Evolutionary conservation across 2,329 filamentous ascomycete genomes (phyloP).

Genomic region (Penicillium corylophilum): DNA sequence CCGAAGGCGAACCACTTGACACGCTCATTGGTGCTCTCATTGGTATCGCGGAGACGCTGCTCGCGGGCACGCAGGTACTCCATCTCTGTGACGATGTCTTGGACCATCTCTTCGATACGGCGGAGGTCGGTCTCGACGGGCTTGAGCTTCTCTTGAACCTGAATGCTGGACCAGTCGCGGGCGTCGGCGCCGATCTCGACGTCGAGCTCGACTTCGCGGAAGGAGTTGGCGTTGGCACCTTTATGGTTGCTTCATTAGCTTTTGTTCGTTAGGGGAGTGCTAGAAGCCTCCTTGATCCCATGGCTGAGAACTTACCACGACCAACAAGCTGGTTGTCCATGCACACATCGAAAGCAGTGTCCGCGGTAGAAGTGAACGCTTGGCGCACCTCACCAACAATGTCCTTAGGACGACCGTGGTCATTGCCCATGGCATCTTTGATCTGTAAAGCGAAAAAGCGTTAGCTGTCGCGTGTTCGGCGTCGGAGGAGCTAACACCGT

Average conservation of each 20-base stretch:
- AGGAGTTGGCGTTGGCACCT: conserved; percentile 49
- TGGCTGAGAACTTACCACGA: conserved; percentile 55
- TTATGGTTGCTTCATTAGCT: conserved; percentile 3
- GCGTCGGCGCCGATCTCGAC: conserved; percentile 96
- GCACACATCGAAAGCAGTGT: conserved; percentile 94
- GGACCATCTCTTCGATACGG: conserved; percentile 85
- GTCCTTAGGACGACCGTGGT: conserved; percentile 89
- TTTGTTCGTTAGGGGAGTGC: not conserved
- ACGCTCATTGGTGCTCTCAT: conserved; percentile 98
- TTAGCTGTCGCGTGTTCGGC: conserved; percentile 8
- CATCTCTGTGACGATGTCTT: conserved; percentile 90
- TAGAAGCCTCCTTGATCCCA: not conserved
- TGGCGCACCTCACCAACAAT: conserved; percentile 88
- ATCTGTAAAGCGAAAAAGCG: conserved; percentile 60
- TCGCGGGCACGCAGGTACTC: conserved; percentile 87
- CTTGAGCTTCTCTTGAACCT: conserved; percentile 96
- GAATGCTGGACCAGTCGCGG: conserved; percentile 96
- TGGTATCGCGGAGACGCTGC: conserved; percentile 95
- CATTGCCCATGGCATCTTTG: conserved; percentile 90
- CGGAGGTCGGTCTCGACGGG: conserved; percentile 93
- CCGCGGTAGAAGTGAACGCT: conserved; percentile 88
- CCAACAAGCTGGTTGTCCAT: conserved; percentile 78
- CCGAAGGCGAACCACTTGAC: conserved; percentile 98
- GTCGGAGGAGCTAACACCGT: not conserved
- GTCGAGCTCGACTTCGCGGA: conserved; percentile 81